phyloP scores from a whole-genome alignment of 2,329 filamentous ascomycete species.

The Diaporthe citriasiana region DNA sequence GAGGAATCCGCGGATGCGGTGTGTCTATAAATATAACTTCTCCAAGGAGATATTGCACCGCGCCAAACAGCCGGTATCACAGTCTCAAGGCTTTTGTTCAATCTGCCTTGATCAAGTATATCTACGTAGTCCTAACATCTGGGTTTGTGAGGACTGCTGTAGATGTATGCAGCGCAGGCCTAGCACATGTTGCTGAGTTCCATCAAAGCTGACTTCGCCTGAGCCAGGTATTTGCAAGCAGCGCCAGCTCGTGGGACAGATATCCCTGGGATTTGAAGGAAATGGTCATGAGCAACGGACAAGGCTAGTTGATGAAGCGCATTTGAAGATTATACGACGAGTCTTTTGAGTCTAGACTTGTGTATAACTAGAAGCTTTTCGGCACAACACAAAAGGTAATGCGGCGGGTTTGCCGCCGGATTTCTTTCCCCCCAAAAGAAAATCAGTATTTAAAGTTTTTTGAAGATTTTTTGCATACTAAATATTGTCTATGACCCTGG shows the following conservation, averaged over 20 bases:
- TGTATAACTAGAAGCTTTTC: background rate
- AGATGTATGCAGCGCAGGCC: background rate
- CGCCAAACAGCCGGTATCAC: conserved; percentile 84
- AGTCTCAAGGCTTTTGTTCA: conserved; percentile 81
- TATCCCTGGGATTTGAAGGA: background rate
- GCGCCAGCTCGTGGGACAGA: background rate
- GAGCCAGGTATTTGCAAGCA: background rate
- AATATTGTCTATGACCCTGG: background rate
- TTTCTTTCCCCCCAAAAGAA: too few species aligned
- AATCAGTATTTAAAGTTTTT: background rate
- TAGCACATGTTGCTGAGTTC: conserved; percentile 12
- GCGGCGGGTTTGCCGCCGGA: background rate
- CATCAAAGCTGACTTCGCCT: background rate
- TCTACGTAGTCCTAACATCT: background rate
- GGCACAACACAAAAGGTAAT: background rate
- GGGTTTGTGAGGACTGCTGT: background rate
- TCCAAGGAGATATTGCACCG: conserved; percentile 82
- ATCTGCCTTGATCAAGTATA: conserved; percentile 78
- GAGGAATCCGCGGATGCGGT: conserved; percentile 84
- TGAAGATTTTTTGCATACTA: background rate
- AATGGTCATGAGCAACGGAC: background rate
- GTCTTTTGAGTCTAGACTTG: background rate
- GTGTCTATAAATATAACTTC: conserved; percentile 86
- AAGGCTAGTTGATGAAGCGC: background rate
- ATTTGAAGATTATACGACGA: background rate